Base-by-base conservation (phyloP, 352 stramenopile genomes). In the Pythium aquatile region DNA sequence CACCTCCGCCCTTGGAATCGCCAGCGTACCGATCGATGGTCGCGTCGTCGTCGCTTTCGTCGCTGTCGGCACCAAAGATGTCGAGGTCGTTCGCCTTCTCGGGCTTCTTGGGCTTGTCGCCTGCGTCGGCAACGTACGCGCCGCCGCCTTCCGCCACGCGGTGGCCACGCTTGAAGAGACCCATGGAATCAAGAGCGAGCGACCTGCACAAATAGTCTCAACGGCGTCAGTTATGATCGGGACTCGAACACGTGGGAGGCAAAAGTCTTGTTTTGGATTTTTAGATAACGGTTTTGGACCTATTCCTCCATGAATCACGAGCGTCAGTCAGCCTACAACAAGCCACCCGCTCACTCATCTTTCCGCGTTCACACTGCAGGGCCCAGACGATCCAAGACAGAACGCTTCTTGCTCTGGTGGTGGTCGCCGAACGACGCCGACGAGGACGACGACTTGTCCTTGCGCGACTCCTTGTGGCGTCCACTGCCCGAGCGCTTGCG, bases 41-140 rank as follows among this genome's bases (percentile, higher is more conserved):
- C 24, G 84, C 84, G 8, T 93, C 84, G 62, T 93, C 84, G 61
- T 91, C 84, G 58, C 84, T 93, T n/a, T 85, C 84, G 53, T 91
- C 84, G 58, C 80, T 91, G 65, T 90, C 84, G 11, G 72, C 77
- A 2, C 82, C 84, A 57, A 93, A 93, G 7, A 93, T 44, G 0
- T 83, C 82, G 32, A 93, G 72, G 39, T 76, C 61, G 26, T 74
- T 33, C 49, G 46, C 37, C 44, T 63, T 26, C 30, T 8, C 26
- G 13, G 42, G 10, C 14, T 61, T 42, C 30, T 8, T 37, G 13
- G 42, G n/a, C n/a, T 61, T 42, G 29, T 63, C 48, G 47, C 37
- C 35, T 16, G 7, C 32, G 11, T 58, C 20, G 5, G 32, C 51
- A 2, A 56, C 40, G 40, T 57, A 55, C 49, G 26, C 46, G 39